Evolutionary conservation across 73 alveolate species (phyloP), one percentile per base, ranked within the genome.

Genomic region (Paramecium pentaurelia): DNA sequence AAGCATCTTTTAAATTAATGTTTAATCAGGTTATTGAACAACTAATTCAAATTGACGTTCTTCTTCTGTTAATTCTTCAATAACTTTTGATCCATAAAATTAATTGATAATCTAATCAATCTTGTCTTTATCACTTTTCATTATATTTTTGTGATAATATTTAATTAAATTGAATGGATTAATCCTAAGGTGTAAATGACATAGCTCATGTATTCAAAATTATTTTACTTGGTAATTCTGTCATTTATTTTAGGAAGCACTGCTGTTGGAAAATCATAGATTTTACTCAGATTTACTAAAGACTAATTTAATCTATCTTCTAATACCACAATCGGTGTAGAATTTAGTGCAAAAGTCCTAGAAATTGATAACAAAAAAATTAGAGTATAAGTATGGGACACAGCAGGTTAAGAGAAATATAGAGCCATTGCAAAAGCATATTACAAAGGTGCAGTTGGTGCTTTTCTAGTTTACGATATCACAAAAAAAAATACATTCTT

Each of bases 301-400:
- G 93, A 92, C 49, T 95, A 92, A 86, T 95, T 95, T 45, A 93
- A 92, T 44, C 47, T 83, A 34, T 94, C 94, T 77, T 47, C 96
- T 60, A 86, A 86, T 38, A 93, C 98, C n/a, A 98, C 99, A 27
- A 94, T 97, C 28, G 99, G 98, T 28, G 99, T 97, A 1, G 99
- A 96, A 92, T 98, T 97, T 94, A 97, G 97, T 11, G 93, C 98
- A 38, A 97, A 97, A 92, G 54, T 93, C 16, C 71, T 97, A 12
- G 92, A 71, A 37, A 71, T 96, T 36, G 96, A 95, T 86, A 97
- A 95, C 27, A 88, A 92, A 68, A 86, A 92, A 18, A 92, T 97
- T 14, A 97, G 95, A 94, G 96, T 96, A 30, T 94, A 95, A 94
- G 95, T 96, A 45, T 92, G 95, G 95, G 95, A 92, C 58, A 92